A percentile compares a stretch with the other conserved stretches of the same genome.
These are phyloP conservation scores for Apiosordaria backusii DNA, from an alignment of 495 filamentous ascomycete genomes.

Conservation along the genomic window DNA sequence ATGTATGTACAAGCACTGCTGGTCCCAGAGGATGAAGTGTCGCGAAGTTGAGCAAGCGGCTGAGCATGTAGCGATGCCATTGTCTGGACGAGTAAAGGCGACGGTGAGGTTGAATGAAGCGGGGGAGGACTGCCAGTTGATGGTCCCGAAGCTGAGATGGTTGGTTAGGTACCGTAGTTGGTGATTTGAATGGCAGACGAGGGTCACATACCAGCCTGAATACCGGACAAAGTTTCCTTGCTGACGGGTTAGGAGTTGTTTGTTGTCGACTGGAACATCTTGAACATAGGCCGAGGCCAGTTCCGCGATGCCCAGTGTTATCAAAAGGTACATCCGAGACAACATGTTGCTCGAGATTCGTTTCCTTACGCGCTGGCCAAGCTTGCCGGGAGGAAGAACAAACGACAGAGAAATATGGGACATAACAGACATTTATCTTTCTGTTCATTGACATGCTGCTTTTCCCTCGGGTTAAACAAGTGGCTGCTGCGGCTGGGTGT, in stretches of 20 bases:
- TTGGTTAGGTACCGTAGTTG: not conserved
- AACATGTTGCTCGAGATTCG: no score
- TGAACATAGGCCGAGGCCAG: not conserved
- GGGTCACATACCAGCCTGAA: not conserved
- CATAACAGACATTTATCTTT: not conserved
- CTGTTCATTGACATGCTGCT: not conserved
- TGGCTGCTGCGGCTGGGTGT: not conserved
- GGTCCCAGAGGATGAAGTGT: slow-evolving; percentile 8
- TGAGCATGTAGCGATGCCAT: not conserved
- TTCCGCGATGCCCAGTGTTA: not conserved
- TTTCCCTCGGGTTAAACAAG: not conserved
- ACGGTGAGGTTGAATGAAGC: not conserved
- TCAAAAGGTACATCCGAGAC: not conserved
- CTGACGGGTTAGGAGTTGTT: not conserved
- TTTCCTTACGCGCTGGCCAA: no score
- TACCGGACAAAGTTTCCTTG: slow-evolving; percentile 1
- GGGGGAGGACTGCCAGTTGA: not conserved
- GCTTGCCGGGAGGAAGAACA: no score
- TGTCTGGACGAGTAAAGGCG: not conserved
- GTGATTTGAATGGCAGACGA: not conserved
- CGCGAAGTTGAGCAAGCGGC: not conserved
- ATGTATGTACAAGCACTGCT: not conserved
- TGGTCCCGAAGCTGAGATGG: not conserved
- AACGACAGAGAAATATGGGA: no score
- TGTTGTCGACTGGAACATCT: not conserved